phyloP scores from a whole-genome alignment of 768 basidiomycete genomes.

The Lentinus brumalis region DNA sequence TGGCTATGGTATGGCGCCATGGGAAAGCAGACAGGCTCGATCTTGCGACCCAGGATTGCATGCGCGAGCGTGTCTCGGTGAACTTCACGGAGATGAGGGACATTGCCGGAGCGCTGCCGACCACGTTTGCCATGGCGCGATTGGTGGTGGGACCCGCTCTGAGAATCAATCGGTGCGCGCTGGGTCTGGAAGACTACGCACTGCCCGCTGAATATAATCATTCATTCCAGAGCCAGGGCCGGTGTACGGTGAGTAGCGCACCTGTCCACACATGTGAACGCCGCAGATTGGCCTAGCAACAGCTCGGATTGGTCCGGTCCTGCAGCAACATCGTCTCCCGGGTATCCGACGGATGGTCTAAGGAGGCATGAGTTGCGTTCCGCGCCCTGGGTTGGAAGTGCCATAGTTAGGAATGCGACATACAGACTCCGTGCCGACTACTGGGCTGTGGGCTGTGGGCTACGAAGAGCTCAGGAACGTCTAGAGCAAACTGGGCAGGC shows the following conservation, averaged over 20 bases:
- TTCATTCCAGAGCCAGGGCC: slow-evolving; percentile 2
- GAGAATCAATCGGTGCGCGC: slow-evolving; percentile 8
- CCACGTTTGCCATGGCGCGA: neutral
- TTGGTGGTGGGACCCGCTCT: slow-evolving; percentile 1
- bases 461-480: slow-evolving; percentile 1
- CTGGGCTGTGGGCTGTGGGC: neutral
- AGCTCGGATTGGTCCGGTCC: neutral
- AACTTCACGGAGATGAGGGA: neutral
- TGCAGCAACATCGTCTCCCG: neutral
- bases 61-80: neutral
- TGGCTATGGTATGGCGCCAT: neutral
- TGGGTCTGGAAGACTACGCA: slow-evolving; percentile 1
- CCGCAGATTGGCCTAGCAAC: slow-evolving; percentile 4
- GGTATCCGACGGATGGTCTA: neutral
- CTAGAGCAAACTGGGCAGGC: neutral
- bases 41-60: neutral
- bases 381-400: slow-evolving; percentile 1
- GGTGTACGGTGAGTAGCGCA: slow-evolving; percentile 1
- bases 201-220: neutral
- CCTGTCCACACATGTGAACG: neutral
- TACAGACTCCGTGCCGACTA: slow-evolving; percentile 6
- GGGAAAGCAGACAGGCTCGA: neutral
- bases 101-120: neutral
- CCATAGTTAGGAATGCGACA: slow-evolving; percentile 1
- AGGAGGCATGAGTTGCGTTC: neutral